Percentiles rank a stretch among this genome's conserved stretches.
Conservation (phyloP, 192 early-diverging fungal genomes). For the Phlyctochytrium bullatum region DNA sequence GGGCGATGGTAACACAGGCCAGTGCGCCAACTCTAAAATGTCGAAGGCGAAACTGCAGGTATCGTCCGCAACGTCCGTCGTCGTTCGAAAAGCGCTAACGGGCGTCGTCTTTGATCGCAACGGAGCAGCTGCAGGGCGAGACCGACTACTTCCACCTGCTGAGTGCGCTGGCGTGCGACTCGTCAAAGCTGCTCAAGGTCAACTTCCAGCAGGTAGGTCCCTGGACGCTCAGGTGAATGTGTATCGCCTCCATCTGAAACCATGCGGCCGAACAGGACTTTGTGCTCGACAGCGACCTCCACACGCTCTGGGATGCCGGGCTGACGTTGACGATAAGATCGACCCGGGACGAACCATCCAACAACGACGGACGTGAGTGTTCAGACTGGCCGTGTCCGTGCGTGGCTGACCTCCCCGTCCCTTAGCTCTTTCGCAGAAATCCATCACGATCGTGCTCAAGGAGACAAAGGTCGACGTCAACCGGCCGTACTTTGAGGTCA, state of each 20-base stretch:
- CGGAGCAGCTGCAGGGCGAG: constrained; percentile 1
- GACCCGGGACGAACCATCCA: constrained; percentile 1
- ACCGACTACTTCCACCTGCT: constrained; percentile 5
- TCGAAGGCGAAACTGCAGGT: too few relatives aligned
- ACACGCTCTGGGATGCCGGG: background rate
- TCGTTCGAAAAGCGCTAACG: too few relatives aligned
- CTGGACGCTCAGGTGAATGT: too few relatives aligned
- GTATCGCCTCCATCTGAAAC: background rate
- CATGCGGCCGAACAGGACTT: too few relatives aligned
- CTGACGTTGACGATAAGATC: constrained; percentile 1
- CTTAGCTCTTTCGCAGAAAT: background rate
- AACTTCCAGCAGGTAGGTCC: background rate
- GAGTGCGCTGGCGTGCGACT: background rate
- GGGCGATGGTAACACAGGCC: too few relatives aligned
- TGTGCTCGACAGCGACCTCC: background rate
- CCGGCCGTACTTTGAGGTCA: constrained; percentile 3
- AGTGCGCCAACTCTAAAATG: too few relatives aligned
- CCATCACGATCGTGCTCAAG: constrained; percentile 2
- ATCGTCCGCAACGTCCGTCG: too few relatives aligned
- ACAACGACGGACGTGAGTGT: background rate
- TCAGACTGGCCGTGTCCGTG: too few relatives aligned
- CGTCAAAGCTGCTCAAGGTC: constrained; percentile 1
- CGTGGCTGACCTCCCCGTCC: background rate
- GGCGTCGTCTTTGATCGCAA: too few relatives aligned
- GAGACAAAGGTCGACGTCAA: background rate